phyloP scores from a whole-genome alignment of 2,329 filamentous ascomycete genomes.

The Monosporascus cannonballus region DNA sequence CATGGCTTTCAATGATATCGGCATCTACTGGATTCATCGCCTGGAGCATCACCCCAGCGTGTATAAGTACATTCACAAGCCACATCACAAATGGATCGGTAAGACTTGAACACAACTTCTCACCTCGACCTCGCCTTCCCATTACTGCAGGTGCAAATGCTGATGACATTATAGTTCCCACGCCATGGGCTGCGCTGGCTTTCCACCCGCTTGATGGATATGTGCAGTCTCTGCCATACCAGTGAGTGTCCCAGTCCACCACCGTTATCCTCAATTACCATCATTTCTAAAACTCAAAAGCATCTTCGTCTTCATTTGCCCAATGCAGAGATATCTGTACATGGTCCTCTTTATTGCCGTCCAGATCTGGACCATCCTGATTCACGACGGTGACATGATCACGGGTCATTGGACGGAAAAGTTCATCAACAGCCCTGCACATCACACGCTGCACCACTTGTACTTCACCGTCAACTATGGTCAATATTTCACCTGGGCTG shows the following conservation, averaged over 20 bases:
- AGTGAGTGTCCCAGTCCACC: constrained; percentile 24
- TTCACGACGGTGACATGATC: constrained; percentile 45
- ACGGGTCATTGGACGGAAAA: constrained; percentile 39
- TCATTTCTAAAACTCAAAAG: constrained; percentile 13
- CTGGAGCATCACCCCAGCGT: constrained; percentile 31
- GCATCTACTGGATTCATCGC: constrained; percentile 43
- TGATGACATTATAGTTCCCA: constrained; percentile 29
- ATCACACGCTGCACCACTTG: constrained; percentile 43
- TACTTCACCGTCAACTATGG: constrained; percentile 45
- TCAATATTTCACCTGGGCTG: constrained; percentile 43
- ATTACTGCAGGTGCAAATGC: background rate
- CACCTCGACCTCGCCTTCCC: too few relatives aligned
- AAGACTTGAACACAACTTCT: background rate
- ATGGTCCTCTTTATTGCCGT: constrained; percentile 37
- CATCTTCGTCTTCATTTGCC: constrained; percentile 38
- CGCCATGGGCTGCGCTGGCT: constrained; percentile 39
- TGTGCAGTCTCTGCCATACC: constrained; percentile 40
- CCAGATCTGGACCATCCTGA: constrained; percentile 43
- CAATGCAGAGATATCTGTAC: constrained; percentile 40
- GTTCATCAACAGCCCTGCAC: constrained; percentile 41
- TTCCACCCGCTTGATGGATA: constrained; percentile 43
- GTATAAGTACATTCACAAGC: constrained; percentile 43
- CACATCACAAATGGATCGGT: constrained; percentile 42
- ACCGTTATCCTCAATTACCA: constrained; percentile 4
- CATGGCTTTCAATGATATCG: constrained; percentile 39